A percentile compares a stretch with the other conserved stretches of the same genome.
Conservation (phyloP, 1,284 basidiomycete species). For the Blastosporella zonata region DNA sequence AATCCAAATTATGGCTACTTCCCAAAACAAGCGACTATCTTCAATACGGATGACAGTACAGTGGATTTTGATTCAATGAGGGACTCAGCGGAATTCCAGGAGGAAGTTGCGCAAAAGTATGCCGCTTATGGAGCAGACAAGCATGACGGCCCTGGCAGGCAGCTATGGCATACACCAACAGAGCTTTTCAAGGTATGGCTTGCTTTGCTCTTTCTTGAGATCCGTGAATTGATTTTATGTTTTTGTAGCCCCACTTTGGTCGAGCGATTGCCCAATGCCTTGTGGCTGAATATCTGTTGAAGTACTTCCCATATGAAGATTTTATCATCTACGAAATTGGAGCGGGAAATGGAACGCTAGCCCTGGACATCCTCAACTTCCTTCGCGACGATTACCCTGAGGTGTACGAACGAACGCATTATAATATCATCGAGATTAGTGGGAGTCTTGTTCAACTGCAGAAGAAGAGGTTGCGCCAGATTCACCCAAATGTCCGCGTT, state of each 20-base stretch:
- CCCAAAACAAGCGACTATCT: conserved; percentile 86
- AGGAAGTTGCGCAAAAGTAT: conserved; percentile 76
- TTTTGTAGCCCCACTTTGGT: conserved; percentile 85
- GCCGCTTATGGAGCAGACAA: conserved; percentile 62
- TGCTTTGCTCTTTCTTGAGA: conserved; percentile 5
- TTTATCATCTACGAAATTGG: conserved; percentile 97
- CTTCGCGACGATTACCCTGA: conserved; percentile 81
- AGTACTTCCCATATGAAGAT: conserved; percentile 95
- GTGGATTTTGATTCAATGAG: conserved; percentile 74
- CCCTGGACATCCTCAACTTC: conserved; percentile 83
- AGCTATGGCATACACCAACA: conserved; percentile 99
- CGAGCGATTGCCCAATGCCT: conserved; percentile 87
- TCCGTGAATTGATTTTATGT: conserved; percentile 1
- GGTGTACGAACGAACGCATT: conserved; percentile 86
- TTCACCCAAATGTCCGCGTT: conserved; percentile 68
- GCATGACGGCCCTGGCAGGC: conserved; percentile 74
- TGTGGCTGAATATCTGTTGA: conserved; percentile 87
- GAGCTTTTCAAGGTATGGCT: conserved; percentile 92
- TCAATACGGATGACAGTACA: conserved; percentile 61
- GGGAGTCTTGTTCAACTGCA: conserved; percentile 76
- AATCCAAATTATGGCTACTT: conserved; percentile 99
- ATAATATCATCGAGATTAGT: conserved; percentile 95
- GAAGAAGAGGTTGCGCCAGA: conserved; percentile 49
- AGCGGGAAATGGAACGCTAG: conserved; percentile 95
- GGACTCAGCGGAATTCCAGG: conserved; percentile 78